Base-by-base conservation (phyloP, 768 basidiomycete genomes). In the Suillus discolor region DNA sequence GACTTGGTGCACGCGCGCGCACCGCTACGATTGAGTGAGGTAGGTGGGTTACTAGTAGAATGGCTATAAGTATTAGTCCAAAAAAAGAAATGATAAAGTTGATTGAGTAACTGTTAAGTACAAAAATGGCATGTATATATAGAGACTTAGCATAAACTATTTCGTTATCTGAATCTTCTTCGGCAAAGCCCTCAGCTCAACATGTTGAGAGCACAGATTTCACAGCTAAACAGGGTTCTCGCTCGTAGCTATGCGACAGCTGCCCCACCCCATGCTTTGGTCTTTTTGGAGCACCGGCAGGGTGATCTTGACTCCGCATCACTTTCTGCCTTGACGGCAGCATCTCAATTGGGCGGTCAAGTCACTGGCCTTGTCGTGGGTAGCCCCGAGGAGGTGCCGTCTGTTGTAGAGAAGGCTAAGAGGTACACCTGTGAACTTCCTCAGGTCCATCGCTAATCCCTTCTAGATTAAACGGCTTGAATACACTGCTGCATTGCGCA, bases 281-380 rank as follows among this genome's bases (percentile, higher is more conserved):
- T 96, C 36, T 89, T 92, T 68, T 83, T 96, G 42, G 95, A 97
- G 77, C 94, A 96, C 74, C 85, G 86, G 61, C 82, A 85, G 62
- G 93, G 93, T 44, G 82, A 84, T 64, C 83, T 97, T 67, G 92
- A 96, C 65, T 85, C 94, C 1, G 90, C 88, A 16, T 93, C 93
- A 16, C 83, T 98, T 65, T 96, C 93, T 41, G 97, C 97, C 31
- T 80, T 99, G 68, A 94, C 96, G 1, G 97, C 97, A 51, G 97
- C 97, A 3, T 82, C 86, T 65, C 85, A 90, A 93, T 66, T 84
- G 23, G 57, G 57, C 11, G 69, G 84, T 99, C 82, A 92, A 72
- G 91, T 98, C 41, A 92, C 94, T 54, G 91, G 90, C 11, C 81
- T 94, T 41, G 81, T 92, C n/a, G 39, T 59, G 11, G 93, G 90